Evolutionary conservation across 495 filamentous ascomycete species (phyloP).

Genomic region (Trichoderma virens): DNA sequence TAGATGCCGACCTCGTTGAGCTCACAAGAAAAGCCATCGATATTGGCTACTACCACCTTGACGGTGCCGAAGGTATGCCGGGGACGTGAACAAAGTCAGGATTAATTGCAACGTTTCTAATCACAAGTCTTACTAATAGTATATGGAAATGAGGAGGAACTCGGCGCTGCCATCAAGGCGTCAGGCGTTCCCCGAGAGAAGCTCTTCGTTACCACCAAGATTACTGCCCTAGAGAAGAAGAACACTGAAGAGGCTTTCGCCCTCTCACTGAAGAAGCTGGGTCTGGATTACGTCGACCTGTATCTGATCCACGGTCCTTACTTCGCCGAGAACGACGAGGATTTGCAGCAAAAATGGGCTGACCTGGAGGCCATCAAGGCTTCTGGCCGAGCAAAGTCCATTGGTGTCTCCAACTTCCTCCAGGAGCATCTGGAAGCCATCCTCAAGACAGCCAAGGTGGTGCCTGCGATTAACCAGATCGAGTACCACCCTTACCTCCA

Average conservation of each 20-base stretch:
- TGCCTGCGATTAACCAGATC: slow-evolving; percentile 76
- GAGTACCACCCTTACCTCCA: slow-evolving; percentile 88
- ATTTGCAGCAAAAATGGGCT: slow-evolving; percentile 65
- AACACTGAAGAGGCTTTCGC: slow-evolving; percentile 60
- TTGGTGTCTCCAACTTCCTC: slow-evolving; percentile 81
- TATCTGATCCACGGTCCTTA: slow-evolving; percentile 79
- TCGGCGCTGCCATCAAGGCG: slow-evolving; percentile 67
- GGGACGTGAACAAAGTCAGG: slow-evolving; percentile 6
- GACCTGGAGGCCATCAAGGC: slow-evolving; percentile 67
- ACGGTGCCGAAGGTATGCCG: slow-evolving; percentile 59
- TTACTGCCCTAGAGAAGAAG: slow-evolving; percentile 40
- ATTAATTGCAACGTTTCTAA: neutral
- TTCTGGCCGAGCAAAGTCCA: slow-evolving; percentile 63
- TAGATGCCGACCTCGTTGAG: slow-evolving; percentile 49
- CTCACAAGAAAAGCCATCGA: slow-evolving; percentile 60
- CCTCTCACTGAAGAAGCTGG: slow-evolving; percentile 63
- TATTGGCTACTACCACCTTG: slow-evolving; percentile 66
- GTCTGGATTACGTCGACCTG: slow-evolving; percentile 75
- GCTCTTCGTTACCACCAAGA: slow-evolving; percentile 73
- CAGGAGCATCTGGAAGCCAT: slow-evolving; percentile 59
- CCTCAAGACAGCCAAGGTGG: slow-evolving; percentile 53
- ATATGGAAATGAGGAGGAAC: slow-evolving; percentile 72
- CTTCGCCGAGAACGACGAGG: slow-evolving; percentile 50
- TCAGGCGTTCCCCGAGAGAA: slow-evolving; percentile 56
- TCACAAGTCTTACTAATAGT: slow-evolving; percentile 30